These are phyloP conservation scores for Beauveria sp. DNA, from an alignment of 2,329 filamentous ascomycete species.

Conservation along the genomic window DNA sequence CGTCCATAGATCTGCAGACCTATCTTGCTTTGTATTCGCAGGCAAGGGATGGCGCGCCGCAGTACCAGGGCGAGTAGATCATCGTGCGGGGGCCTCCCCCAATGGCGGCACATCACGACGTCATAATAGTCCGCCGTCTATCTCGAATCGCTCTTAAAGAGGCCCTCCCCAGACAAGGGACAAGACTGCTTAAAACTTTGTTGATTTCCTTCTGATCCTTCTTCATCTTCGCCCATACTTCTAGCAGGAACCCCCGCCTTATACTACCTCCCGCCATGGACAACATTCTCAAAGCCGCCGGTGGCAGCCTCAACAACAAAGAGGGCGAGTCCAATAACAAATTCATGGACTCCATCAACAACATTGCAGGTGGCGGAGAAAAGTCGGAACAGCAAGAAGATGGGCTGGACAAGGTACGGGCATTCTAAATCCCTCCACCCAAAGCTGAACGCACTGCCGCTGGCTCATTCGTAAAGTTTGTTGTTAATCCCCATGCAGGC, in stretches of 20 bases:
- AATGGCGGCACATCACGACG: background rate
- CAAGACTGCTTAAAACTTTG: rapidly evolving
- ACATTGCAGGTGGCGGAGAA: slow-evolving; percentile 2
- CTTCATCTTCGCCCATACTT: background rate
- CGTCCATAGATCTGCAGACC: background rate
- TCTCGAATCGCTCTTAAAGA: background rate
- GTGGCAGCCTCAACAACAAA: slow-evolving; percentile 1
- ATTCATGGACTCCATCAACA: slow-evolving; percentile 2
- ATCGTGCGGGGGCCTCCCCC: background rate
- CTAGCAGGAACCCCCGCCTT: background rate
- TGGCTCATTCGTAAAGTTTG: background rate
- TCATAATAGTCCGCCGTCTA: background rate
- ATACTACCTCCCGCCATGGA: background rate
- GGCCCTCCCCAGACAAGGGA: background rate
- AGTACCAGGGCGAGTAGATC: background rate
- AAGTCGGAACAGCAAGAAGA: slow-evolving; percentile 8
- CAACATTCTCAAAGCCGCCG: background rate
- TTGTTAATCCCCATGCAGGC: slow-evolving; percentile 35
- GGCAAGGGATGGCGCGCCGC: background rate
- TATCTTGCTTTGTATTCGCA: background rate
- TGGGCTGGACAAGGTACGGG: slow-evolving; percentile 4
- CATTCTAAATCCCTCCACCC: background rate
- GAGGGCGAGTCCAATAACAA: background rate
- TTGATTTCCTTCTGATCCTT: background rate
- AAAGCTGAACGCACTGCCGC: background rate